These are phyloP conservation scores for Glycyrrhiza uralensis DNA, from an alignment of 306 rosid species.

Conservation along the genomic window DNA sequence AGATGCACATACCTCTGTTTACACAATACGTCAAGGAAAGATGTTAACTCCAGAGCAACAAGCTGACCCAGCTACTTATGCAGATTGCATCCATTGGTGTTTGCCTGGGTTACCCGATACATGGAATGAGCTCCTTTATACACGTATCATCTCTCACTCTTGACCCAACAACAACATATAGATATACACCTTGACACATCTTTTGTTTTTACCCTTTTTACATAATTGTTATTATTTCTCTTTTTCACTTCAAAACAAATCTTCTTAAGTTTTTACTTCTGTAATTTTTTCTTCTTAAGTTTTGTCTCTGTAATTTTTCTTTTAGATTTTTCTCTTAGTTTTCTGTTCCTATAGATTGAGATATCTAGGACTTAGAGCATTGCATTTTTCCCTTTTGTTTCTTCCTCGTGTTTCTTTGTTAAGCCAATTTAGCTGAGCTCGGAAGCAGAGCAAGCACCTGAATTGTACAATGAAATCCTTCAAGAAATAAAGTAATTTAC, in stretches of 20 bases:
- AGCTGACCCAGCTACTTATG: constrained; percentile 77
- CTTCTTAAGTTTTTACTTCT: not conserved
- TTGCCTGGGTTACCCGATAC: constrained; percentile 94
- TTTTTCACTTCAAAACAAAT: not conserved
- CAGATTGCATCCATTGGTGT: constrained; percentile 97
- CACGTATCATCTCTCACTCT: constrained; percentile 64
- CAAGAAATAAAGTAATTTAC: constrained; percentile 18
- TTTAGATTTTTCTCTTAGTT: constrained; percentile 12
- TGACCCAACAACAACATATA: constrained; percentile 30
- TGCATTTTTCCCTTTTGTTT: not conserved
- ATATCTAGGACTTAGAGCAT: constrained; percentile 10
- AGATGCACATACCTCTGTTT: constrained; percentile 89
- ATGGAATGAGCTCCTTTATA: constrained; percentile 83
- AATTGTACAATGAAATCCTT: constrained; percentile 39
- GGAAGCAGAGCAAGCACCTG: not conserved
- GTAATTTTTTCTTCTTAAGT: constrained; percentile 19
- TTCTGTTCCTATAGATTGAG: constrained; percentile 22
- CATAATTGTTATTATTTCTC: constrained; percentile 18
- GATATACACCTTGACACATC: not conserved
- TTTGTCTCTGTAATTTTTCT: constrained; percentile 36
- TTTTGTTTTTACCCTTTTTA: not conserved
- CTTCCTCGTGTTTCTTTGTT: not conserved
- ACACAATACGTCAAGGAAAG: constrained; percentile 87
- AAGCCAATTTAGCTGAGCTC: not conserved
- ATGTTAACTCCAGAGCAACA: constrained; percentile 65